Percentiles rank a stretch among this genome's conserved stretches.
These are phyloP conservation scores for Pachyrhizus erosus DNA, from an alignment of 306 rosid genomes.

Conservation along the genomic window DNA sequence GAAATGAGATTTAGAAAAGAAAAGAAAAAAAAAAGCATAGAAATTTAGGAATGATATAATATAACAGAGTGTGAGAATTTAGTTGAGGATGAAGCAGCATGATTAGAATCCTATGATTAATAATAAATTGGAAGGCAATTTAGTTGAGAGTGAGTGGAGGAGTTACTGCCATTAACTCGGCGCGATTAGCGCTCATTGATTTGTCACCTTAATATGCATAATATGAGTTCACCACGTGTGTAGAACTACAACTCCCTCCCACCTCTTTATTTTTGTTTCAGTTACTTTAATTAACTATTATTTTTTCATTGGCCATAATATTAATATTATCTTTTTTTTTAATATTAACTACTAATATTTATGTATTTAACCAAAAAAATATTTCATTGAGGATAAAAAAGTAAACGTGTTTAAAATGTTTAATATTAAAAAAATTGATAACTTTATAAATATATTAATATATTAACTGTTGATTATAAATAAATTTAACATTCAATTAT, in stretches of 20 bases:
- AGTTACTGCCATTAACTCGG: conserved; percentile 49
- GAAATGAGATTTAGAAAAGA: not conserved
- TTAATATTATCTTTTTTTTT: too few relatives aligned
- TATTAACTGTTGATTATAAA: too few relatives aligned
- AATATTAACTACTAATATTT: too few relatives aligned
- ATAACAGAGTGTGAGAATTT: not conserved
- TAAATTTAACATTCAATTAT: too few relatives aligned
- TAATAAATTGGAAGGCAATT: not conserved
- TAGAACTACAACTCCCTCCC: not conserved
- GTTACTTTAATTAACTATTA: too few relatives aligned
- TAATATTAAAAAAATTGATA: too few relatives aligned
- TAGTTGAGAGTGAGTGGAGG: conserved; percentile 25
- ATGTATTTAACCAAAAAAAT: too few relatives aligned
- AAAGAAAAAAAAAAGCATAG: not conserved
- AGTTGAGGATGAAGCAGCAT: not conserved
- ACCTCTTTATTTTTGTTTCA: too few relatives aligned
- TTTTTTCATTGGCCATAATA: too few relatives aligned
- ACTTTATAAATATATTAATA: too few relatives aligned
- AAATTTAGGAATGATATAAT: not conserved
- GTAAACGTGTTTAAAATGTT: too few relatives aligned
- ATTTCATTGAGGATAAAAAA: too few relatives aligned
- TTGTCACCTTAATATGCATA: not conserved
- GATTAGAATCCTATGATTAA: conserved; percentile 1
- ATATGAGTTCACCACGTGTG: not conserved
- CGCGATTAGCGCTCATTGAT: conserved; percentile 52